Conservation (phyloP, 2,329 filamentous ascomycete genomes). For the Bipolaris bicolor region DNA sequence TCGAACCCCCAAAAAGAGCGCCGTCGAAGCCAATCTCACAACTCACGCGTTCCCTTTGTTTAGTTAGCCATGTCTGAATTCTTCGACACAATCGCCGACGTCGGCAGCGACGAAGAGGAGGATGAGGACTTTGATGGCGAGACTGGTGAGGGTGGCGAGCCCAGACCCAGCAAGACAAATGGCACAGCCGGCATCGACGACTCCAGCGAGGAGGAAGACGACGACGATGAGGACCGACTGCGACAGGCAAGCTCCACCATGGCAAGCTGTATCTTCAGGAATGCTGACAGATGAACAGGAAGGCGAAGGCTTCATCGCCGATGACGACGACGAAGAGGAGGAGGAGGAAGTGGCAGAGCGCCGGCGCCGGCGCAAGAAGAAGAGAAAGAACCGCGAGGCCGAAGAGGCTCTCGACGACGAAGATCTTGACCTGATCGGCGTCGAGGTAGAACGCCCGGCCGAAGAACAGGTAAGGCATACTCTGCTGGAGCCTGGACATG, state of each 20-base stretch:
- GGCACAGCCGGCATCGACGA: constrained; percentile 44
- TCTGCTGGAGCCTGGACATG: constrained; percentile 4
- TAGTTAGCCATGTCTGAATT: constrained; percentile 58
- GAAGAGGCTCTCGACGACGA: constrained; percentile 89
- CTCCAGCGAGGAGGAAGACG: constrained; percentile 50
- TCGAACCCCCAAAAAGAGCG: constrained; percentile 19
- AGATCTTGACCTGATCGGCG: constrained; percentile 92
- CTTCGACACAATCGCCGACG: constrained; percentile 82
- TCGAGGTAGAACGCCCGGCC: constrained; percentile 72
- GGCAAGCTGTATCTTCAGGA: not conserved
- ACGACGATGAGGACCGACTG: constrained; percentile 48
- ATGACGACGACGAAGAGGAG: constrained; percentile 89
- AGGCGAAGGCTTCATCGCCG: constrained; percentile 93
- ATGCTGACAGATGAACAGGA: constrained; percentile 61
- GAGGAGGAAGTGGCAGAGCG: constrained; percentile 67
- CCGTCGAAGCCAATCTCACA: constrained; percentile 15
- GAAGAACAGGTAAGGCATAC: constrained; percentile 66
- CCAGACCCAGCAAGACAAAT: constrained; percentile 33
- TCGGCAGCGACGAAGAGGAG: constrained; percentile 65
- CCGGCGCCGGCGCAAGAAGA: constrained; percentile 70
- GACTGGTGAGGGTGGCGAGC: constrained; percentile 26
- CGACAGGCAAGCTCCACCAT: constrained; percentile 33
- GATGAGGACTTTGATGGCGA: constrained; percentile 47
- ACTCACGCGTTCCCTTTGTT: constrained; percentile 39
- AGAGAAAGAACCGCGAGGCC: constrained; percentile 78